phyloP scores from a whole-genome alignment of 352 stramenopile species.

The Globisporangium apiculatum region DNA sequence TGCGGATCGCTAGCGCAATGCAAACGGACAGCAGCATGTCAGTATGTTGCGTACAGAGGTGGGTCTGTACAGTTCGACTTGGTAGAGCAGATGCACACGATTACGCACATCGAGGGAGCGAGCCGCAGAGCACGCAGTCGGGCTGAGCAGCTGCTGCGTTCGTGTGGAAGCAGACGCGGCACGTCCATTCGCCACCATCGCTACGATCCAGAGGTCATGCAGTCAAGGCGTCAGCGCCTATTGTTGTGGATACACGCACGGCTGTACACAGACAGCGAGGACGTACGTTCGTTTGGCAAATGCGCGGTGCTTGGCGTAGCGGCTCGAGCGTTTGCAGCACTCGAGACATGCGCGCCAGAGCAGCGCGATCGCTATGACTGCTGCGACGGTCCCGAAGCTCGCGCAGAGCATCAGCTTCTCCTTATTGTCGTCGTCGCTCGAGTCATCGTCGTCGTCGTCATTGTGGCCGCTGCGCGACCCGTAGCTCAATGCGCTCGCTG shows the following conservation, averaged over 20 bases:
- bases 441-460: slow-evolving; percentile 6
- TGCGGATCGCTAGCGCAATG: background rate
- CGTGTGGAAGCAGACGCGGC: slow-evolving; percentile 42
- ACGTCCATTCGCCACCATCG: slow-evolving; percentile 27
- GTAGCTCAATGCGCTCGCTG: background rate
- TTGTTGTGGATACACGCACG: no score
- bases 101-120: slow-evolving; percentile 24
- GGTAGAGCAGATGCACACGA: background rate
- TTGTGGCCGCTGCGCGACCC: slow-evolving; percentile 11
- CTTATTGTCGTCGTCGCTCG: slow-evolving; percentile 7
- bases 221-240: no score
- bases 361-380: slow-evolving; percentile 29
- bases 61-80: no score
- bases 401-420: slow-evolving; percentile 25
- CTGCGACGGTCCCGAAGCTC: slow-evolving; percentile 27
- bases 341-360: slow-evolving; percentile 41
- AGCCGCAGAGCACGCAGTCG: slow-evolving; percentile 49
- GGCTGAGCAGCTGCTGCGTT: slow-evolving; percentile 37
- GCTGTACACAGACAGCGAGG: no score
- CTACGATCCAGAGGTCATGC: no score
- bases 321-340: slow-evolving; percentile 34
- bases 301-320: slow-evolving; percentile 29
- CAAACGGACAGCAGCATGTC: no score
- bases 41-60: no score
- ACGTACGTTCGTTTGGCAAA: slow-evolving; percentile 40